Evolutionary conservation across 306 rosid genomes (phyloP).

Genomic region (Sophora flavescens): DNA sequence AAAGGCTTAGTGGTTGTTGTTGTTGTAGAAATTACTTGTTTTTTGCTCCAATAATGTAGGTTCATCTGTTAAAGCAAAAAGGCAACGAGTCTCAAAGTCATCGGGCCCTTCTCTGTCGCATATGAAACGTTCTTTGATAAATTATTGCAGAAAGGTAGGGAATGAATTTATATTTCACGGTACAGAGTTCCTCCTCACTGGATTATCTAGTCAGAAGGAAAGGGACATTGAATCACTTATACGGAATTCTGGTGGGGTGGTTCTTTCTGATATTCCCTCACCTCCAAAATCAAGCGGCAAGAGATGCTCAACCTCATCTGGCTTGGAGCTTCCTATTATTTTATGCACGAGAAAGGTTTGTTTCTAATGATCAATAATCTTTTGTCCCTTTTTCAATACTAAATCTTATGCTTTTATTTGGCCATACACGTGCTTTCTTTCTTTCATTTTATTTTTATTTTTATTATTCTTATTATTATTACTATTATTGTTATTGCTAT

Average conservation of each 20-base stretch:
- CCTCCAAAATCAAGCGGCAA: conserved; percentile 59
- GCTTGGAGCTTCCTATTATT: conserved; percentile 69
- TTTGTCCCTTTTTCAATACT: conserved; percentile 17
- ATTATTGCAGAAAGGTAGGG: conserved; percentile 42
- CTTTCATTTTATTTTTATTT: not conserved
- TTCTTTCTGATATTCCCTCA: conserved; percentile 77
- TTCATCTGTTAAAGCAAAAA: conserved; percentile 54
- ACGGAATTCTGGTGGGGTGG: conserved; percentile 77
- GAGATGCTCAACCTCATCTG: conserved; percentile 50
- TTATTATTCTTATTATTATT: too few species aligned
- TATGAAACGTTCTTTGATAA: conserved; percentile 47
- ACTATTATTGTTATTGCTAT: not conserved
- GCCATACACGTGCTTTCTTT: not conserved
- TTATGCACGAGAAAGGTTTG: conserved; percentile 77
- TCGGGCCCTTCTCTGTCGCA: conserved; percentile 38
- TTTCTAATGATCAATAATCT: conserved; percentile 23
- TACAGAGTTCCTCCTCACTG: conserved; percentile 80
- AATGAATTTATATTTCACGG: conserved; percentile 72
- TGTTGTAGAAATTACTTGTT: not conserved
- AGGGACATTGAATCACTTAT: conserved; percentile 66
- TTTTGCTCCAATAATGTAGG: conserved; percentile 61
- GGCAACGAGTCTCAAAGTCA: conserved; percentile 50
- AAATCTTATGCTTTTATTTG: conserved; percentile 10
- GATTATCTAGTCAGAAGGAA: conserved; percentile 72
- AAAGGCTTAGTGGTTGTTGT: too few species aligned